Evolutionary conservation across 345 rosid genomes (phyloP).

Genomic region (Boechera stricta): DNA sequence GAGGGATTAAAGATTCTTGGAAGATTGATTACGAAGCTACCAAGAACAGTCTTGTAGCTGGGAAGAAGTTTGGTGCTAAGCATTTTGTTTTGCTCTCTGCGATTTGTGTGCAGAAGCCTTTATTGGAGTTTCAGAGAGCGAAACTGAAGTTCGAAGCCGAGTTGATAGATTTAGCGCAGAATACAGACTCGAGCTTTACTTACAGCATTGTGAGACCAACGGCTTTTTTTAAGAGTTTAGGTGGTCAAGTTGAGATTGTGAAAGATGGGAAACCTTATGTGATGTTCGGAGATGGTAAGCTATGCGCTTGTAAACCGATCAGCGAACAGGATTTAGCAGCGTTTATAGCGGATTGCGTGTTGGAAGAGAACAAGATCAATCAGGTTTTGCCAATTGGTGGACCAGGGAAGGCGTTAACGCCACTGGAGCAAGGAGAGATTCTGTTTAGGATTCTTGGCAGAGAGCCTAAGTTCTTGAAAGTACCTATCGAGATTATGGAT

Average conservation of each 20-base stretch:
- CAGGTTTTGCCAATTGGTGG: constrained; percentile 89
- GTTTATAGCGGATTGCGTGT: constrained; percentile 75
- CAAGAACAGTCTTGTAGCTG: constrained; percentile 83
- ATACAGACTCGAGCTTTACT: constrained; percentile 54
- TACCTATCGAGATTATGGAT: constrained; percentile 93
- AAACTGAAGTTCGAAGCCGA: constrained; percentile 90
- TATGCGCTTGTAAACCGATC: constrained; percentile 96
- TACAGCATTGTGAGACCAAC: constrained; percentile 96
- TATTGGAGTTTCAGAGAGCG: constrained; percentile 87
- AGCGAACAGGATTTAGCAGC: constrained; percentile 88
- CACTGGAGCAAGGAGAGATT: constrained; percentile 89
- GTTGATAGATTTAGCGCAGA: constrained; percentile 53
- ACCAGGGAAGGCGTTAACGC: constrained; percentile 89
- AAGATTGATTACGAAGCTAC: constrained; percentile 92
- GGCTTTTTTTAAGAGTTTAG: constrained; percentile 91
- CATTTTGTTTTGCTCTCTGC: constrained; percentile 93
- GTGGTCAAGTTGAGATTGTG: constrained; percentile 92
- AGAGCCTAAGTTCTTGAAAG: constrained; percentile 88
- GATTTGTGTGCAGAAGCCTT: constrained; percentile 90
- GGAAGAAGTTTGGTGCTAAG: constrained; percentile 70
- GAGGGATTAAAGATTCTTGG: constrained; percentile 95
- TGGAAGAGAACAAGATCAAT: constrained; percentile 77
- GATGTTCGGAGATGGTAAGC: constrained; percentile 94
- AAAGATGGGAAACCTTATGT: constrained; percentile 97
- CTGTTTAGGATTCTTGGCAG: constrained; percentile 73